These are phyloP conservation scores for Pseudomicrostroma phylloplanum DNA, from an alignment of 1,284 basidiomycete species.

Conservation along the genomic window DNA sequence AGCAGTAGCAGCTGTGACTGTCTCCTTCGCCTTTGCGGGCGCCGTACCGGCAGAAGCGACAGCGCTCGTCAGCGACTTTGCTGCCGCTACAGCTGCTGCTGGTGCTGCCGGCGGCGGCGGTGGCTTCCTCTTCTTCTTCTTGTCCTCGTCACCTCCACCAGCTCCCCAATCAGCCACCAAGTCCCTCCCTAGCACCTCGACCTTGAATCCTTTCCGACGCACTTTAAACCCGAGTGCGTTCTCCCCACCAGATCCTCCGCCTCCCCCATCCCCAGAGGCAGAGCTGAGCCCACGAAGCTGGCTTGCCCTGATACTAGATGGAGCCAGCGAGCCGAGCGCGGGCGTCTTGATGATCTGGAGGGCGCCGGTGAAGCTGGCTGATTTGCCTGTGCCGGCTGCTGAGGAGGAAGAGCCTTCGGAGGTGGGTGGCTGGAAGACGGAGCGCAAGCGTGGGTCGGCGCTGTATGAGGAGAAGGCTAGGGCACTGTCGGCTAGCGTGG, in stretches of 20 bases:
- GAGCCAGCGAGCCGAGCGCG: background rate
- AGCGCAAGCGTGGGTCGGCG: background rate
- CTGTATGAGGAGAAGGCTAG: background rate
- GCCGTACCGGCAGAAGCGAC: too few relatives aligned
- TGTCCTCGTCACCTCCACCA: background rate
- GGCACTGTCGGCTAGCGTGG: constrained; percentile 3
- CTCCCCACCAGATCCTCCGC: background rate
- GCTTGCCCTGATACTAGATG: background rate
- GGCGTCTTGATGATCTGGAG: constrained; percentile 1
- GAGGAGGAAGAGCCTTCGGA: background rate
- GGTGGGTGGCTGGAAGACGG: background rate
- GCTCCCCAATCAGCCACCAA: constrained; percentile 1
- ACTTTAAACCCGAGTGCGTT: constrained; percentile 3
- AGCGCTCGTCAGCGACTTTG: background rate
- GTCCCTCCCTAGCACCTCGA: constrained; percentile 4
- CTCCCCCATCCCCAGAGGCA: background rate
- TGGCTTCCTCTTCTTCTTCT: background rate
- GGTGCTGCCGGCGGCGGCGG: background rate
- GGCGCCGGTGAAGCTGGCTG: background rate
- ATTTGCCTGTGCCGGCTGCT: background rate
- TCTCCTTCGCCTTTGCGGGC: too few relatives aligned
- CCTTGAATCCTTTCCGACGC: constrained; percentile 1
- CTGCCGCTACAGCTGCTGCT: background rate
- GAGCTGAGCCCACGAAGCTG: background rate
- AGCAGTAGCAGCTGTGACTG: background rate